phyloP scores from a whole-genome alignment of 177 flowering plant species.

The Vitis hybrid region DNA sequence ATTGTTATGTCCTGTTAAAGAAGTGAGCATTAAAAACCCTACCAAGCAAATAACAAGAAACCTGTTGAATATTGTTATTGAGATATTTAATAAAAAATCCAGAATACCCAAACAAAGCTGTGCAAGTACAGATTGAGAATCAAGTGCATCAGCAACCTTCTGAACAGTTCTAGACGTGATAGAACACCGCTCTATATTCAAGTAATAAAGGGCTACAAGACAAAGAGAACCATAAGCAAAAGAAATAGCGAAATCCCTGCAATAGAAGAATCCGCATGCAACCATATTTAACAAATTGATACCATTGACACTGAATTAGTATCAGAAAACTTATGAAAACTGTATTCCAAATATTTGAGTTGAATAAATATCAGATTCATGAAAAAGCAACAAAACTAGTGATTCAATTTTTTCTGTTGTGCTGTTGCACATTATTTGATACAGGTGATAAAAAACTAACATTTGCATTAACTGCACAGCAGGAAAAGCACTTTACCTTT shows the following conservation, averaged over 20 bases:
- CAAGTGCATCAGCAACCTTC: slow-evolving; percentile 73
- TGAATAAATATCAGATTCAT: background rate
- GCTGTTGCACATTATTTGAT: background rate
- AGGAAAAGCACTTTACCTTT: slow-evolving; percentile 44
- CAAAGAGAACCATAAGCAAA: slow-evolving; percentile 10
- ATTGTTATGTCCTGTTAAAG: slow-evolving; percentile 65
- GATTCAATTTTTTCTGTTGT: background rate
- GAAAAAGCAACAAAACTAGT: background rate
- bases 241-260: background rate
- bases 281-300: background rate
- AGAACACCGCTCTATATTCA: slow-evolving; percentile 80
- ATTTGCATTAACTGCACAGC: background rate
- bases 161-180: slow-evolving; percentile 92
- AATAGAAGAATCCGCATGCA: background rate
- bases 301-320: background rate
- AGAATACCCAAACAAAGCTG: slow-evolving; percentile 73
- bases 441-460: background rate
- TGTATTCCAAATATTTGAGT: background rate
- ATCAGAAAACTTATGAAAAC: background rate
- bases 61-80: background rate
- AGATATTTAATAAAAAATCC: background rate
- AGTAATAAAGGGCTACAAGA: slow-evolving; percentile 72
- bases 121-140: slow-evolving; percentile 57
- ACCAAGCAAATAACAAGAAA: background rate
- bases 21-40: background rate